Evolutionary conservation across 1,284 basidiomycete genomes (phyloP), one percentile per base, ranked within the genome.

Genomic region (Cryptococcus sp.): DNA sequence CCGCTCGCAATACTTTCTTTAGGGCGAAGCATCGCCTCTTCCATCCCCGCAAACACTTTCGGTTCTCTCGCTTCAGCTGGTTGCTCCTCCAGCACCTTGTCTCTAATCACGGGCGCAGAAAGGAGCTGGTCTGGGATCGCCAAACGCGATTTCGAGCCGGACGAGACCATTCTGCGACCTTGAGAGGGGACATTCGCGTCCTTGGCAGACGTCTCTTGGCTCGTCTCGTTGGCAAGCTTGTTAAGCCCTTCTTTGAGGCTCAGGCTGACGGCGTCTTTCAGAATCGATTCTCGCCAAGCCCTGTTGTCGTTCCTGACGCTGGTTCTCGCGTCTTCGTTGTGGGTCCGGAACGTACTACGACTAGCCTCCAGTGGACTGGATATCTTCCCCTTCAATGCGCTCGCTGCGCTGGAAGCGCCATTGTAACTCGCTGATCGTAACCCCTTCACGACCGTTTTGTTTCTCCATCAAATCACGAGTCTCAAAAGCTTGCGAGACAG

Each of bases 401-500:
- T 41, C 27, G 42, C 38, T 1, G 13, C 23, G 17, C 39, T 23
- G 17, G 51, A n/a, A 20, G 10, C 20, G 10, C 23, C n/a, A 7
- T 13, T 50, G 52, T 27, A 23, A 47, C 22, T 46, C 57, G 22
- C 35, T 48, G 38, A 35, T 35, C 25, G 30, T n/a, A 0, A n/a
- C n/a, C 20, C 19, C 39, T 43, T 35, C 30, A 17, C 16, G 11
- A n/a, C 25, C 1, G 49, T 20, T 35, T 6, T 49, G 23, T 48
- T 47, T 48, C 42, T 47, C 17, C 19, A 30, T 25, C 27, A 22
- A 1, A 15, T 52, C 41, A 39, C 49, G 30, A 41, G 23, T 11
- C 25, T 67, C 60, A 40, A 69, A 66, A 30, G 58, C 60, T 17
- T 52, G 47, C 13, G 63, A 65, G 22, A 69, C 38, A 0, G 58